Percentiles rank a stretch among this genome's conserved stretches.
Evolutionary conservation across 331 rosid genomes (phyloP).

Genomic region (Saraca asoca): DNA sequence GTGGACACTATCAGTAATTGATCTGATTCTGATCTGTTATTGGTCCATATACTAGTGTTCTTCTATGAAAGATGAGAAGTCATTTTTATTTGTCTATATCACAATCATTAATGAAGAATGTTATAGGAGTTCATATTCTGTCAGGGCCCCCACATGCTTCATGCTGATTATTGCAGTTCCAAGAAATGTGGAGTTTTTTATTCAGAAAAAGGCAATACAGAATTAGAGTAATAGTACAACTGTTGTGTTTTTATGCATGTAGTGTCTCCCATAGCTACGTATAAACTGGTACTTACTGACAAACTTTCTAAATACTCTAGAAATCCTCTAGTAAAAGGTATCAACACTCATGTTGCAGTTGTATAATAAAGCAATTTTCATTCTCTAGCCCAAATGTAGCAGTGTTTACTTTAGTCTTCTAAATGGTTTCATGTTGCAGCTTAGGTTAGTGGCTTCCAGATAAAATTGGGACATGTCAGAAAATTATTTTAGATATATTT

Average conservation of each 20-base stretch:
- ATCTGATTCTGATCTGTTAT: conserved; percentile 10
- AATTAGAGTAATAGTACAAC: too few species aligned
- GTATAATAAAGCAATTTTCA: too few species aligned
- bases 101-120: background rate
- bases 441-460: too few species aligned
- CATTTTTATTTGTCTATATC: conserved; percentile 8
- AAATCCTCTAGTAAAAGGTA: background rate
- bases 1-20: conserved; percentile 9
- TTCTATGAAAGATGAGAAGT: background rate
- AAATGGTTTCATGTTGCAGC: too few species aligned
- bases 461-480: too few species aligned
- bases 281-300: background rate
- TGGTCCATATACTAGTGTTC: background rate
- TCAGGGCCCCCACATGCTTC: background rate
- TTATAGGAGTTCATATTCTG: conserved; percentile 1
- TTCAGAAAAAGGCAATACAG: conserved; percentile 2
- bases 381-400: too few species aligned
- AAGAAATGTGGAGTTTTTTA: background rate
- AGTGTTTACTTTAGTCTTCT: too few species aligned
- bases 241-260: background rate
- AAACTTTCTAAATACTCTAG: background rate
- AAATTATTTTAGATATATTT: too few species aligned
- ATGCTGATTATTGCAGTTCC: background rate
- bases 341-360: background rate
- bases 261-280: background rate